Evolutionary conservation across 805 yeast genomes (phyloP).

Genomic region (Cyberlindnera maritima): DNA sequence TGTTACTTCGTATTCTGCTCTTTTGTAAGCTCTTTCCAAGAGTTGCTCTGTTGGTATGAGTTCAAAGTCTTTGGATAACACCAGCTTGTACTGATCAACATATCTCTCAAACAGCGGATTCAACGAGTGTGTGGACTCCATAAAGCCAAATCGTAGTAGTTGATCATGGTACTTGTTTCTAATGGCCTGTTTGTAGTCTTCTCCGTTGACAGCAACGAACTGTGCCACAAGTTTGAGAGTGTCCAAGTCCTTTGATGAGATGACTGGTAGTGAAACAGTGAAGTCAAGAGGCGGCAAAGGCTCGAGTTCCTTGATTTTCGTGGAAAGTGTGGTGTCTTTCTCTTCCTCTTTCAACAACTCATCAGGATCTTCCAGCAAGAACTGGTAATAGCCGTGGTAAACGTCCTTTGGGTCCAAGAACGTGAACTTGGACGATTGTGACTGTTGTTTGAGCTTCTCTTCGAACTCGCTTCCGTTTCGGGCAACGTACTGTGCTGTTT

Average conservation of each 20-base stretch:
- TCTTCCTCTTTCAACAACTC: conserved; percentile 13
- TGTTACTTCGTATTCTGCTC: conserved; percentile 53
- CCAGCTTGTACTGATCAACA: conserved; percentile 51
- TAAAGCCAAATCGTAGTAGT: conserved; percentile 64
- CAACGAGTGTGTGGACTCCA: conserved; percentile 58
- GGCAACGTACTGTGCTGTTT: conserved; percentile 67
- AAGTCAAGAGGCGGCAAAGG: conserved; percentile 12
- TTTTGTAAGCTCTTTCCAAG: conserved; percentile 43
- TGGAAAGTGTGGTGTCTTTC: conserved; percentile 13
- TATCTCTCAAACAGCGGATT: conserved; percentile 47
- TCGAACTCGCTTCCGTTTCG: conserved; percentile 71
- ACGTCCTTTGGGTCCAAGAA: conserved; percentile 58
- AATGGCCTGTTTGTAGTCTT: conserved; percentile 39
- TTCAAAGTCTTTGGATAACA: conserved; percentile 25
- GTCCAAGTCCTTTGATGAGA: conserved; percentile 64
- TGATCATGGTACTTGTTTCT: conserved; percentile 33
- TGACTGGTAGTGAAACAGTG: conserved; percentile 27
- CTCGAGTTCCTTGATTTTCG: background rate
- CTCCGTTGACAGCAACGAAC: conserved; percentile 61
- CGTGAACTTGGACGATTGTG: conserved; percentile 54
- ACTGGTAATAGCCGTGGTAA: conserved; percentile 54
- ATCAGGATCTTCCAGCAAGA: conserved; percentile 38
- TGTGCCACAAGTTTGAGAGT: conserved; percentile 72
- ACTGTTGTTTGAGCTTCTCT: conserved; percentile 45
- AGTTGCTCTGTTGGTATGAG: conserved; percentile 29